These are phyloP conservation scores for Niveomyces coronatus DNA, from an alignment of 2,329 filamentous ascomycete species.

Conservation along the genomic window DNA sequence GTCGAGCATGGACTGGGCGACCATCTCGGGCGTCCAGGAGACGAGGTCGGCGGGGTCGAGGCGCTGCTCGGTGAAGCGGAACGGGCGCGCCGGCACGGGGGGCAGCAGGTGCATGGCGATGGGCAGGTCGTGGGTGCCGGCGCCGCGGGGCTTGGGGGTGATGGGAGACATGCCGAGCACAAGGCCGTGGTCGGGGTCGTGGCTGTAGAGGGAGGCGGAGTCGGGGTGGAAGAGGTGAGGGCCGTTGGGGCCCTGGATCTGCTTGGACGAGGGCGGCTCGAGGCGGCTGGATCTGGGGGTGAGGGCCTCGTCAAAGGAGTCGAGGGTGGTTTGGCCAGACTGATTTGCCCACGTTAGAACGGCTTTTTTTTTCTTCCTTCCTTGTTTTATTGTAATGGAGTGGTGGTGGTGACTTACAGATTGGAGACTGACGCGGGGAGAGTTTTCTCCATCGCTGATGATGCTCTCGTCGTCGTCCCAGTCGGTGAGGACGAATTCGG, in stretches of 20 bases:
- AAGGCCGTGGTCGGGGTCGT: constrained; percentile 35
- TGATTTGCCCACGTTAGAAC: constrained; percentile 9
- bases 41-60: constrained; percentile 50
- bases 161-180: constrained; percentile 63
- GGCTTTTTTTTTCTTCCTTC: too few relatives aligned
- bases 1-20: constrained; percentile 79
- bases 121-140: too few relatives aligned
- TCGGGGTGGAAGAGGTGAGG: constrained; percentile 79
- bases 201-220: constrained; percentile 22
- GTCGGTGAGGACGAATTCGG: constrained; percentile 71
- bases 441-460: constrained; percentile 52
- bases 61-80: constrained; percentile 45
- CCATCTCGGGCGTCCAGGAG: constrained; percentile 63
- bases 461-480: constrained; percentile 53
- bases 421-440: constrained; percentile 56
- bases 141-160: constrained; percentile 47
- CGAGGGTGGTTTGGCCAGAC: constrained; percentile 55
- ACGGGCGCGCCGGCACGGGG: constrained; percentile 37
- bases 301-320: constrained; percentile 72
- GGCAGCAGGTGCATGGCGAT: constrained; percentile 16
- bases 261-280: constrained; percentile 48
- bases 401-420: constrained; percentile 46
- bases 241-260: constrained; percentile 69
- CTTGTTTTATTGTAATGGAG: not conserved
- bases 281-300: constrained; percentile 63